phyloP scores from a whole-genome alignment of 495 filamentous ascomycete genomes.

The Zalerion maritima region DNA sequence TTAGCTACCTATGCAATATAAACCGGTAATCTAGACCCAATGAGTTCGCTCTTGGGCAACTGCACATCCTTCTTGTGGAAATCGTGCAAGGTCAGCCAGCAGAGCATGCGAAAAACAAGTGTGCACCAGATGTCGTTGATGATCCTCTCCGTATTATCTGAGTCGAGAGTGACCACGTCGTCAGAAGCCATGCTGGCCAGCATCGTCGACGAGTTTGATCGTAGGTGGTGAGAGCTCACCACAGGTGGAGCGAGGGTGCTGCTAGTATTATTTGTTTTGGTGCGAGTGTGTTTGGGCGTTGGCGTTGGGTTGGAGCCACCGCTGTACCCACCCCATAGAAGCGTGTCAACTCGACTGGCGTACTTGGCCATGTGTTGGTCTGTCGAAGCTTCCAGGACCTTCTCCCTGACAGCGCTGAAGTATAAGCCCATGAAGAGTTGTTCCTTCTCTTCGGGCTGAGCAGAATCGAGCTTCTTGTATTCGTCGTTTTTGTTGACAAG shows the following conservation, averaged over 20 bases:
- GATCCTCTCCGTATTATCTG: not conserved
- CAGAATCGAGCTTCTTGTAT: conserved; percentile 16
- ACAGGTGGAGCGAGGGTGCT: no score
- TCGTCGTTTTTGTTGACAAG: conserved; percentile 16
- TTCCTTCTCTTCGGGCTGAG: conserved; percentile 25
- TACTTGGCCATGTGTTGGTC: no score
- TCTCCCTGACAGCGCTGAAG: conserved; percentile 20
- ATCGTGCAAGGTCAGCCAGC: conserved; percentile 36
- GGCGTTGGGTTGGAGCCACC: no score
- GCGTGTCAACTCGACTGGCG: no score
- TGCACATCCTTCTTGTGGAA: conserved; percentile 33
- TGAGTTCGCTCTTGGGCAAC: conserved; percentile 29
- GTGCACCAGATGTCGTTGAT: conserved; percentile 28
- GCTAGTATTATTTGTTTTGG: not conserved
- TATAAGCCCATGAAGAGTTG: conserved; percentile 27
- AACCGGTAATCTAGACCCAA: conserved; percentile 34
- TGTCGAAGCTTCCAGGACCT: conserved; percentile 17
- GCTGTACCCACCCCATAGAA: no score
- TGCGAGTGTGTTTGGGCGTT: not conserved
- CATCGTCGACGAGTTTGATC: not conserved
- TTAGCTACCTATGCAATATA: conserved; percentile 22
- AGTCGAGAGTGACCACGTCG: not conserved
- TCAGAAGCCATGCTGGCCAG: no score
- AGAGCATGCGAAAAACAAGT: conserved; percentile 36
- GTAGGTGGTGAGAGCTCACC: no score